A percentile compares a stretch with the other conserved stretches of the same genome.
phyloP scores from a whole-genome alignment of 345 rosid genomes.

The Camelina laxa region DNA sequence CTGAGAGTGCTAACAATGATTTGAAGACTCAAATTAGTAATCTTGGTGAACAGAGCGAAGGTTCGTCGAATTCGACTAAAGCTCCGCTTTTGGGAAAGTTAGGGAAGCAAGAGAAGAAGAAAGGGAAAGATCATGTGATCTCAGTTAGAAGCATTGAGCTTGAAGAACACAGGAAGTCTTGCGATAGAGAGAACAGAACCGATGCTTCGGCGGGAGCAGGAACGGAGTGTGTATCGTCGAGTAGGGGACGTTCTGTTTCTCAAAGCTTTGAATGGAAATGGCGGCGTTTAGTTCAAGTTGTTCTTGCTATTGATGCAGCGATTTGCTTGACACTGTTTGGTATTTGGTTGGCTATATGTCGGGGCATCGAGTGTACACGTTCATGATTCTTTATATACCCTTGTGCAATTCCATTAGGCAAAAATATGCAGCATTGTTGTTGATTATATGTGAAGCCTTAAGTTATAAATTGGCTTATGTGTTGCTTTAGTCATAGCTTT shows the following conservation, averaged over 20 bases:
- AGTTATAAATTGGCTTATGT: slow-evolving; percentile 22
- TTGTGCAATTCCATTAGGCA: slow-evolving; percentile 10
- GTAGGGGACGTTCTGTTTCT: slow-evolving; percentile 60
- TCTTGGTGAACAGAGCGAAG: slow-evolving; percentile 55
- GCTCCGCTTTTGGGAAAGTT: slow-evolving; percentile 73
- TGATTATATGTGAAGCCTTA: not conserved
- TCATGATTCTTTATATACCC: slow-evolving; percentile 36
- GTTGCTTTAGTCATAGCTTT: slow-evolving; percentile 17
- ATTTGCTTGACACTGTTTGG: slow-evolving; percentile 66
- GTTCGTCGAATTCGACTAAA: slow-evolving; percentile 57
- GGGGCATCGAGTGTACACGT: slow-evolving; percentile 56
- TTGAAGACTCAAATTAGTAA: slow-evolving; percentile 48
- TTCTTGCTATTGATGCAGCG: slow-evolving; percentile 79
- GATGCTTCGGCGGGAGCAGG: slow-evolving; percentile 54
- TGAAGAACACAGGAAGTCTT: slow-evolving; percentile 65
- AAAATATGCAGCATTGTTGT: slow-evolving; percentile 26
- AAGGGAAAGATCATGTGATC: slow-evolving; percentile 67
- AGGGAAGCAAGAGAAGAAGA: slow-evolving; percentile 69
- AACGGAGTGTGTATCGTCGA: slow-evolving; percentile 66
- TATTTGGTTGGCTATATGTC: slow-evolving; percentile 72
- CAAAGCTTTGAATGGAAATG: slow-evolving; percentile 68
- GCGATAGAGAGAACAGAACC: slow-evolving; percentile 53
- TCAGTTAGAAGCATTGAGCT: slow-evolving; percentile 64
- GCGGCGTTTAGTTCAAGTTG: slow-evolving; percentile 71
- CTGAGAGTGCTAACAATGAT: slow-evolving; percentile 43